These are phyloP conservation scores for Euphrasia arctica DNA, from an alignment of 305 asterid genomes.

Conservation along the genomic window DNA sequence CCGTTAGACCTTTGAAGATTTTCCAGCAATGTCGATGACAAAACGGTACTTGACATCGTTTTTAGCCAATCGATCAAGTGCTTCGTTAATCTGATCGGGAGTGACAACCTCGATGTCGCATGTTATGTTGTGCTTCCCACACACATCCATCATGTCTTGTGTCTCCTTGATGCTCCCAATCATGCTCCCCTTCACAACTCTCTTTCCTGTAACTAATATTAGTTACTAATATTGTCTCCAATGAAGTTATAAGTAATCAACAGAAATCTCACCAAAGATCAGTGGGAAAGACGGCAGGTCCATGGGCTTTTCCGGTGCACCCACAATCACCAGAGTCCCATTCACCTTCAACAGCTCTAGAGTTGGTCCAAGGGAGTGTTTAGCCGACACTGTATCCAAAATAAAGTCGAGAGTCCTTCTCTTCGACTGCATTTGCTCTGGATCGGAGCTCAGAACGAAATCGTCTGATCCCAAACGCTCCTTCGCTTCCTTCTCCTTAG, in stretches of 20 bases:
- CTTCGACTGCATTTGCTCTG: slow-evolving; percentile 64
- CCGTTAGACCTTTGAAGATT: slow-evolving; percentile 26
- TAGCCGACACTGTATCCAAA: slow-evolving; percentile 61
- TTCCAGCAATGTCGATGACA: slow-evolving; percentile 62
- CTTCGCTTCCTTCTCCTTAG: slow-evolving; percentile 73
- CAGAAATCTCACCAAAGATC: slow-evolving; percentile 45
- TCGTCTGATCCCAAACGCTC: slow-evolving; percentile 65
- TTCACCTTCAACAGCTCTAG: slow-evolving; percentile 62
- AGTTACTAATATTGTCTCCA: background rate
- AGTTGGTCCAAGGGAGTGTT: slow-evolving; percentile 62
- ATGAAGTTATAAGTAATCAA: background rate
- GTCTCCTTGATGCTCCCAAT: slow-evolving; percentile 82
- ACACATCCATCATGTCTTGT: slow-evolving; percentile 77
- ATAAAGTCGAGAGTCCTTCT: slow-evolving; percentile 61
- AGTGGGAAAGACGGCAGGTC: slow-evolving; percentile 70
- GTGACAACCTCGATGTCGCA: slow-evolving; percentile 72
- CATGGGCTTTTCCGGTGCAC: slow-evolving; percentile 77
- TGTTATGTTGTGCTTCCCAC: slow-evolving; percentile 65
- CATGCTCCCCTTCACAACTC: slow-evolving; percentile 80
- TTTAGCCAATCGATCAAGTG: slow-evolving; percentile 53
- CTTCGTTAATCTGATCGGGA: slow-evolving; percentile 52
- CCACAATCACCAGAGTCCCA: slow-evolving; percentile 64
- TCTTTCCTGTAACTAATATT: slow-evolving; percentile 44
- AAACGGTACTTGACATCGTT: slow-evolving; percentile 89
- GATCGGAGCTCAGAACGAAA: slow-evolving; percentile 58